Conservation (phyloP, 768 basidiomycete species). For the Paxillus ammoniavirescens region DNA sequence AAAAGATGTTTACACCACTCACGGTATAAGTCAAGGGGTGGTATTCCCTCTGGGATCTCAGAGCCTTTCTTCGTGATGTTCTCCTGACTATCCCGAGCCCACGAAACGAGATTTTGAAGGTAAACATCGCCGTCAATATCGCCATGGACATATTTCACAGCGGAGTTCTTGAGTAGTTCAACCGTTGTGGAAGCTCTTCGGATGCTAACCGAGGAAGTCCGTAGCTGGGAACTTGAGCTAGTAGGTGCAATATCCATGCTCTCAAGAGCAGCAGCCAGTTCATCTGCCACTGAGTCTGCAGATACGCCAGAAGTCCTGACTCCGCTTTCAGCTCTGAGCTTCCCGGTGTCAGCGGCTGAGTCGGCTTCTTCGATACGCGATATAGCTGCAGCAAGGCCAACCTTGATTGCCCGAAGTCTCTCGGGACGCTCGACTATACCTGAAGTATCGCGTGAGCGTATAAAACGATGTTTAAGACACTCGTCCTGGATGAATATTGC, state of each 20-base stretch:
- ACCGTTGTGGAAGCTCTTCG: slow-evolving; percentile 52
- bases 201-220: slow-evolving; percentile 39
- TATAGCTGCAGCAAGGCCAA: slow-evolving; percentile 79
- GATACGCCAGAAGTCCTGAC: background rate
- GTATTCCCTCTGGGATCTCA: slow-evolving; percentile 71
- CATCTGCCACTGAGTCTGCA: slow-evolving; percentile 31
- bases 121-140: slow-evolving; percentile 67
- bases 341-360: background rate
- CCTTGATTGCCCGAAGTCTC: slow-evolving; percentile 77
- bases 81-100: slow-evolving; percentile 57
- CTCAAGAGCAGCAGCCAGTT: slow-evolving; percentile 46
- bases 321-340: background rate
- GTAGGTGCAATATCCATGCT: slow-evolving; percentile 38
- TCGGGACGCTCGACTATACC: slow-evolving; percentile 91
- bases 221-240: slow-evolving; percentile 16
- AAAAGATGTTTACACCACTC: slow-evolving; percentile 24
- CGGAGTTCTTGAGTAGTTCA: slow-evolving; percentile 56
- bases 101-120: slow-evolving; percentile 57
- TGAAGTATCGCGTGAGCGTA: slow-evolving; percentile 72
- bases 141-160: slow-evolving; percentile 74
- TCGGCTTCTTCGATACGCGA: slow-evolving; percentile 58
- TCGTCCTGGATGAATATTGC: slow-evolving; percentile 61
- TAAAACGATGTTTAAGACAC: slow-evolving; percentile 73
- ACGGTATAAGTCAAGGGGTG: slow-evolving; percentile 86
- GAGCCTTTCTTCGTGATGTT: slow-evolving; percentile 61